phyloP scores from a whole-genome alignment of 306 rosid species.

The Datisca glomerata region DNA sequence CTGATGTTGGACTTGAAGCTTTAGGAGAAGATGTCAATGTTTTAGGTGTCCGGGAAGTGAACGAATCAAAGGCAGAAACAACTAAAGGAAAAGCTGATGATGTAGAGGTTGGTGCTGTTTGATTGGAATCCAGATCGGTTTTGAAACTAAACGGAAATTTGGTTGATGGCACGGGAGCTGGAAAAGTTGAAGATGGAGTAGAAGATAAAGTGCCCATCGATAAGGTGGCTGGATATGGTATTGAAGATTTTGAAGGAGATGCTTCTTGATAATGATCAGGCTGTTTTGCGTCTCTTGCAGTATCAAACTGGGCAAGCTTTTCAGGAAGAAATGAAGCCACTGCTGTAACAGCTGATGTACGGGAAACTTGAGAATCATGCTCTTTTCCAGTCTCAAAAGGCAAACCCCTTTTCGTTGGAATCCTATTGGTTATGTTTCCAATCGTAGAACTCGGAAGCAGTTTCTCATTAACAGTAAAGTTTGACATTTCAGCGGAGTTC shows the following conservation, averaged over 20 bases:
- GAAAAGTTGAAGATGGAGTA: slow-evolving; percentile 16
- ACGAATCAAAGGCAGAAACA: slow-evolving; percentile 9
- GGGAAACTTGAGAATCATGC: slow-evolving; percentile 17
- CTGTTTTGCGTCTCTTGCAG: slow-evolving; percentile 20
- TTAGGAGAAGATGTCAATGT: slow-evolving; percentile 7
- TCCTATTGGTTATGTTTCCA: slow-evolving; percentile 20
- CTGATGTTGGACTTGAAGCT: slow-evolving; percentile 21
- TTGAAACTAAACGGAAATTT: slow-evolving; percentile 20
- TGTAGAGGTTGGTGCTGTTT: slow-evolving; percentile 20
- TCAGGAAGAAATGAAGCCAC: slow-evolving; percentile 11
- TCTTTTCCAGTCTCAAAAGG: slow-evolving; percentile 28
- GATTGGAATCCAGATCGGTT: slow-evolving; percentile 17
- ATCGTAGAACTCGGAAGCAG: slow-evolving; percentile 16
- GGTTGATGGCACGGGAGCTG: slow-evolving; percentile 22
- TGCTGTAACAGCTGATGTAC: slow-evolving; percentile 19
- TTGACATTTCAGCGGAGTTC: slow-evolving; percentile 29
- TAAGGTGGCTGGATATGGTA: slow-evolving; percentile 23
- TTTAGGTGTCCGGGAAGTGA: slow-evolving; percentile 23
- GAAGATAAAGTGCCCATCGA: slow-evolving; percentile 11
- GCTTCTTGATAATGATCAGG: slow-evolving; percentile 20
- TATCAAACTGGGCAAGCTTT: slow-evolving; percentile 13
- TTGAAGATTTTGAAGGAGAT: slow-evolving; percentile 18
- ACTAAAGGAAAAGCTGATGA: slow-evolving; percentile 17
- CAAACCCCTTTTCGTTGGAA: slow-evolving; percentile 20
- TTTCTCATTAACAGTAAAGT: slow-evolving; percentile 19